phyloP scores from a whole-genome alignment of 163 green algal genomes.

The Scenedesmus sp. region DNA sequence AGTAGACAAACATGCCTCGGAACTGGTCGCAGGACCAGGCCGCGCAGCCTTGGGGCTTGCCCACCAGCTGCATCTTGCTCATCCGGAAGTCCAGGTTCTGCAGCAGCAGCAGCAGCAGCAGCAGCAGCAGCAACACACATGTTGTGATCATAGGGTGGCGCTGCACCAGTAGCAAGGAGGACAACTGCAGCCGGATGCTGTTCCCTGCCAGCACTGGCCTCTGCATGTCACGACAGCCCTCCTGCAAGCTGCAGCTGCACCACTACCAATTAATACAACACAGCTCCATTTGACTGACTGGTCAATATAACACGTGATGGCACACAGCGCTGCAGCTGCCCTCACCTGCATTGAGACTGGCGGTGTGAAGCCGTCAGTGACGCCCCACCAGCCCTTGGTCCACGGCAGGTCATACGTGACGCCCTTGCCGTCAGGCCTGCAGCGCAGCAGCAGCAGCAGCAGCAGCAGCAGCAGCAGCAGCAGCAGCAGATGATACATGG shows the following conservation, averaged over 20 bases:
- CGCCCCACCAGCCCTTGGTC: conserved; percentile 50
- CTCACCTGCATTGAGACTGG: neutral
- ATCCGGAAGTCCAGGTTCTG: conserved; percentile 13
- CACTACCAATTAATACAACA: too few species aligned
- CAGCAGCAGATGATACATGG: too few species aligned
- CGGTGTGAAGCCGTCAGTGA: conserved; percentile 48
- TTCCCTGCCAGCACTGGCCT: too few species aligned
- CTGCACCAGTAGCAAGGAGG: too few species aligned
- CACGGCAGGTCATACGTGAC: conserved; percentile 37
- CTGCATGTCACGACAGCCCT: too few species aligned
- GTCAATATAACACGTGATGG: neutral
- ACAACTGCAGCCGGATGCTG: too few species aligned
- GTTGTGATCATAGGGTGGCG: too few species aligned
- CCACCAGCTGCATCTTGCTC: conserved; percentile 49
- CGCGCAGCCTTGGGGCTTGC: conserved; percentile 50
- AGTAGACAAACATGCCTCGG: conserved; percentile 54
- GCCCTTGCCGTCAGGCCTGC: conserved; percentile 46
- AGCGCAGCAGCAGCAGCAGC: too few species aligned
- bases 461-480: too few species aligned
- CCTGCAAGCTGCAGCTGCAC: neutral
- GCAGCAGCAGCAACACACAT: neutral
- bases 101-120: neutral
- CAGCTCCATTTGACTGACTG: too few species aligned
- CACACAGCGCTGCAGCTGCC: neutral
- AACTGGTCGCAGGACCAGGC: conserved; percentile 56